A percentile compares a stretch with the other conserved stretches of the same genome.
phyloP scores from a whole-genome alignment of 2,329 filamentous ascomycete genomes.

The Didymella pinodella region DNA sequence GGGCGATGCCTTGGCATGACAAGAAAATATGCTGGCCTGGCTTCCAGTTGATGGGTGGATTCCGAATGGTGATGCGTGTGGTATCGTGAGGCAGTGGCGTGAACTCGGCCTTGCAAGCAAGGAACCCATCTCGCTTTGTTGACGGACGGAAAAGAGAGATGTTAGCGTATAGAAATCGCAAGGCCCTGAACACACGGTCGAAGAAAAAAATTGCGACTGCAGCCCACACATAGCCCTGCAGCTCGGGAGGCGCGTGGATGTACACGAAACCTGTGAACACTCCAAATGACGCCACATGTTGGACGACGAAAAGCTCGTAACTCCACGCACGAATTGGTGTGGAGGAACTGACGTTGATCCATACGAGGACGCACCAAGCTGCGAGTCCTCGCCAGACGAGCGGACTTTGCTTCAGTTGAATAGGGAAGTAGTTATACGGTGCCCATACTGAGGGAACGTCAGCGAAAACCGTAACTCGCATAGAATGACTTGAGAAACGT shows the following conservation, averaged over 20 bases:
- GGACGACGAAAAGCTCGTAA: conserved; percentile 74
- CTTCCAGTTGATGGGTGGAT: conserved; percentile 65
- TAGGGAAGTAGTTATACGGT: conserved; percentile 64
- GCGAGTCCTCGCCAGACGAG: conserved; percentile 72
- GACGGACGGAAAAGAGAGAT: conserved; percentile 52
- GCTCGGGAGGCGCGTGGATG: conserved; percentile 67
- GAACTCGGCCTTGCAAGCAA: conserved; percentile 52
- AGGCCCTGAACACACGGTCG: conserved; percentile 64
- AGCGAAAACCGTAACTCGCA: not conserved
- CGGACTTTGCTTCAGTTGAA: conserved; percentile 67
- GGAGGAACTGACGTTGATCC: conserved; percentile 70
- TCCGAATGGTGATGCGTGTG: conserved; percentile 64
- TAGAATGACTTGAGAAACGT: not conserved
- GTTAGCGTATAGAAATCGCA: conserved; percentile 51
- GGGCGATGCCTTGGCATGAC: conserved; percentile 63
- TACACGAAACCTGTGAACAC: conserved; percentile 70
- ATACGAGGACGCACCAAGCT: conserved; percentile 71
- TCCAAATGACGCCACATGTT: conserved; percentile 70
- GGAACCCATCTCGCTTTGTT: conserved; percentile 38
- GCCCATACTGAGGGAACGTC: conserved; percentile 62
- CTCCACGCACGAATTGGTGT: conserved; percentile 70
- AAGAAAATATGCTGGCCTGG: conserved; percentile 71
- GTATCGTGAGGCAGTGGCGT: conserved; percentile 61
- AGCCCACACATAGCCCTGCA: conserved; percentile 71
- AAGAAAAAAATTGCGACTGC: conserved; percentile 68